A percentile compares a stretch with the other conserved stretches of the same genome.
Evolutionary conservation across 176 grass and related monocot genomes (phyloP).

Genomic region (Paspalum vaginatum): DNA sequence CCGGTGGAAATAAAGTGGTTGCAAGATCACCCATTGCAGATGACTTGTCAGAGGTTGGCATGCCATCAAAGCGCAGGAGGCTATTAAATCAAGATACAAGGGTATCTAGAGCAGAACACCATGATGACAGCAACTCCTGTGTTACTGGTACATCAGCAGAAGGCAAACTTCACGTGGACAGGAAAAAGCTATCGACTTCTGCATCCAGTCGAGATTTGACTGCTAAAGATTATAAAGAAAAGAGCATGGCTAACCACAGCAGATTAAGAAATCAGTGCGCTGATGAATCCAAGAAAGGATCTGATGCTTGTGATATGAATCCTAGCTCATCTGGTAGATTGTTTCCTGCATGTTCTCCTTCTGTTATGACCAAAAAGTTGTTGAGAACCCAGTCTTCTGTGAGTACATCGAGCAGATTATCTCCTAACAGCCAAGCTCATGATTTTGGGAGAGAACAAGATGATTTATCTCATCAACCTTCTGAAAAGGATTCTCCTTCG

Average conservation of each 20-base stretch:
- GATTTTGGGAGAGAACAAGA: slow-evolving; percentile 35
- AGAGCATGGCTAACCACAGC: slow-evolving; percentile 16
- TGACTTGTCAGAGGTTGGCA: slow-evolving; percentile 66
- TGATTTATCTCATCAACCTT: slow-evolving; percentile 40
- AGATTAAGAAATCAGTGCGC: slow-evolving; percentile 37
- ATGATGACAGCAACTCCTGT: slow-evolving; percentile 64
- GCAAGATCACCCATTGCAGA: slow-evolving; percentile 42
- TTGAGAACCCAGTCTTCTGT: slow-evolving; percentile 40
- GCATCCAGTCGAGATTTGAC: slow-evolving; percentile 54
- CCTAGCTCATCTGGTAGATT: slow-evolving; percentile 35
- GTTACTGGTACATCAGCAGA: slow-evolving; percentile 50
- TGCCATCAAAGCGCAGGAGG: slow-evolving; percentile 59
- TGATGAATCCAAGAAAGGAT: slow-evolving; percentile 52
- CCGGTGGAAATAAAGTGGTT: slow-evolving; percentile 56
- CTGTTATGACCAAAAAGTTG: slow-evolving; percentile 42
- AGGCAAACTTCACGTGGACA: slow-evolving; percentile 49
- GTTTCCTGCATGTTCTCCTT: slow-evolving; percentile 29
- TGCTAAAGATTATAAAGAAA: slow-evolving; percentile 36
- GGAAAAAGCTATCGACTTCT: slow-evolving; percentile 55
- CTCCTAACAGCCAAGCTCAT: slow-evolving; percentile 32
- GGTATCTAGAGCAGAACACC: slow-evolving; percentile 37
- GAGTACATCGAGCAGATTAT: slow-evolving; percentile 46
- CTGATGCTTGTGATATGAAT: slow-evolving; percentile 22
- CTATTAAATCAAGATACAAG: slow-evolving; percentile 41
- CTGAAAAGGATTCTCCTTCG: slow-evolving; percentile 29